Conservation (phyloP, 1,139 yeast species). For the Hyphopichia burtonii region DNA sequence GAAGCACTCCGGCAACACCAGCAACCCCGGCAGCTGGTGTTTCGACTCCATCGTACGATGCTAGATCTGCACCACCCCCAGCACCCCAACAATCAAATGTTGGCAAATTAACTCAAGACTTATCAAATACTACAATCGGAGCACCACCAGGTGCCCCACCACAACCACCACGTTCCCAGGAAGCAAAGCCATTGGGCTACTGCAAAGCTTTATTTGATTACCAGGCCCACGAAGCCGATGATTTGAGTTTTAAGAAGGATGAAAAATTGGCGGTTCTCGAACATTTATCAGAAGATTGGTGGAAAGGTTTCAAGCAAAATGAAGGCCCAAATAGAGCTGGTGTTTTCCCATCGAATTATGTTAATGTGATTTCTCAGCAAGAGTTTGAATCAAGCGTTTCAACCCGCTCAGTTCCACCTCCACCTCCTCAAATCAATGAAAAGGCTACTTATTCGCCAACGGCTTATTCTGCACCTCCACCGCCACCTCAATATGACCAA, state of each 20-base stretch:
- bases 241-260: conserved; percentile 62
- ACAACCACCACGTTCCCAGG: conserved; percentile 17
- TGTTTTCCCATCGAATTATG: conserved; percentile 89
- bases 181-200: conserved; percentile 33
- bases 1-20: conserved; percentile 1
- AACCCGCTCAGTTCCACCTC: conserved; percentile 1
- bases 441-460: conserved; percentile 16
- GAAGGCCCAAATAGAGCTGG: conserved; percentile 56
- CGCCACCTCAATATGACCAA: conserved; percentile 11
- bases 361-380: conserved; percentile 44
- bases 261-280: conserved; percentile 70
- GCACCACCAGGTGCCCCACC: conserved; percentile 16
- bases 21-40: conserved; percentile 6
- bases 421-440: conserved; percentile 13
- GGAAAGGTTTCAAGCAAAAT: conserved; percentile 64
- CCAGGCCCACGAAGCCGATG: conserved; percentile 65
- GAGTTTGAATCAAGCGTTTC: conserved; percentile 23
- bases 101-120: conserved; percentile 18
- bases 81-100: conserved; percentile 4
- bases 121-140: conserved; percentile 23
- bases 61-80: conserved; percentile 2
- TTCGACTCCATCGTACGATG: conserved; percentile 7
- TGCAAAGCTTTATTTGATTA: conserved; percentile 74
- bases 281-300: conserved; percentile 85
- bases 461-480: conserved; percentile 12